Evolutionary conservation across 768 basidiomycete genomes (phyloP).

Genomic region (Podaxis carcinomalis): DNA sequence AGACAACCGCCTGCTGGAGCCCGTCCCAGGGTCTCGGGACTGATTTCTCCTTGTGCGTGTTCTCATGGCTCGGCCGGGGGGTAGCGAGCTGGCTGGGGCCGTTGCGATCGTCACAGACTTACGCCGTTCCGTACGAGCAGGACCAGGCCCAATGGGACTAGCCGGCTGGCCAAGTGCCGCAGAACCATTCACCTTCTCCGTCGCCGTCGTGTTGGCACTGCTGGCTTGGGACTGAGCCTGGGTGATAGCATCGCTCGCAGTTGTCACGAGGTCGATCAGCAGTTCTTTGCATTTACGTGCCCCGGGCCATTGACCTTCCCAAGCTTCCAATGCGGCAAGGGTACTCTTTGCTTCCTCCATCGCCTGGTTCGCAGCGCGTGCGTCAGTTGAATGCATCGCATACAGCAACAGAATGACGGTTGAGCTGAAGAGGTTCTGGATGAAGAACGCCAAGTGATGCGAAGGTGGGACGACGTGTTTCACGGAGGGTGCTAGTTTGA

Average conservation of each 20-base stretch:
- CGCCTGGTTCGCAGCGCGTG: slow-evolving; percentile 59
- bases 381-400: slow-evolving; percentile 78
- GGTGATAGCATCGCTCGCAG: slow-evolving; percentile 63
- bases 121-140: slow-evolving; percentile 45
- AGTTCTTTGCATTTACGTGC: slow-evolving; percentile 84
- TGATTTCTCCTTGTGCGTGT: slow-evolving; percentile 50
- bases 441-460: slow-evolving; percentile 85
- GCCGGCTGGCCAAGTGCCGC: slow-evolving; percentile 18
- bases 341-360: slow-evolving; percentile 82
- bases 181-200: slow-evolving; percentile 20
- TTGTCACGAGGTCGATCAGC: slow-evolving; percentile 63
- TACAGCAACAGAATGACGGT: slow-evolving; percentile 82
- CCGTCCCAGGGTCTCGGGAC: slow-evolving; percentile 51
- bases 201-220: slow-evolving; percentile 10
- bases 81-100: slow-evolving; percentile 28
- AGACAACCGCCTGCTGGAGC: slow-evolving; percentile 47
- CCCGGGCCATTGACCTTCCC: slow-evolving; percentile 87
- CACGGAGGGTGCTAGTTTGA: slow-evolving; percentile 80
- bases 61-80: slow-evolving; percentile 42
- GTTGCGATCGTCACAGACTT: slow-evolving; percentile 53
- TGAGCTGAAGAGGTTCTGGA: slow-evolving; percentile 86
- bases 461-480: slow-evolving; percentile 81
- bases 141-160: slow-evolving; percentile 17
- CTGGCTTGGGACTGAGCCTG: slow-evolving; percentile 25
- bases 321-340: slow-evolving; percentile 64